These are phyloP conservation scores for Monoraphidium neglectum DNA, from an alignment of 139 green algal genomes.

Conservation along the genomic window DNA sequence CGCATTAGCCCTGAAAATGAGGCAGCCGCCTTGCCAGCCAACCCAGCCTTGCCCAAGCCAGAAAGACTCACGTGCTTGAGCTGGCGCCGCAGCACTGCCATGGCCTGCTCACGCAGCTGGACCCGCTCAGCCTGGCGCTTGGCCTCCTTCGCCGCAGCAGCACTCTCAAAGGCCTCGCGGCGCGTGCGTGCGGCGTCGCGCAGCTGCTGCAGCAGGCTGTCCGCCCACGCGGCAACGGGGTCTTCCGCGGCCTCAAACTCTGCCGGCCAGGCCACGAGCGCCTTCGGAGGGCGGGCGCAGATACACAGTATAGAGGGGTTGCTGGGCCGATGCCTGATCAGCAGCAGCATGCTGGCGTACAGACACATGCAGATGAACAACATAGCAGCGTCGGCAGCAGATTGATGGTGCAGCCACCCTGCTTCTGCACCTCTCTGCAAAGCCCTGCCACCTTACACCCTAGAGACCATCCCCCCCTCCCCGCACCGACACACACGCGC, in stretches of 20 bases:
- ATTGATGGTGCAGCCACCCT: too few species aligned
- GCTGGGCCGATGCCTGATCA: too few species aligned
- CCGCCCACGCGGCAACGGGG: constrained; percentile 32
- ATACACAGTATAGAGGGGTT: too few species aligned
- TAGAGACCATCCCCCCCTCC: background rate
- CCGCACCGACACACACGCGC: background rate
- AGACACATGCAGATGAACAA: too few species aligned
- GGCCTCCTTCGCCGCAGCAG: constrained; percentile 12
- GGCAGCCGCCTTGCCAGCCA: too few species aligned
- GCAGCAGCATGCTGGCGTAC: too few species aligned
- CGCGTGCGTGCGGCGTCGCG: constrained; percentile 24
- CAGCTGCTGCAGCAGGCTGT: constrained; percentile 60
- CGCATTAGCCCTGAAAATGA: too few species aligned
- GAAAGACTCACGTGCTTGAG: constrained; percentile 79
- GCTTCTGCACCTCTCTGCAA: too few species aligned
- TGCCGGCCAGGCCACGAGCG: background rate
- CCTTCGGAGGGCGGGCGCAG: too few species aligned
- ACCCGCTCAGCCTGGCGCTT: constrained; percentile 32
- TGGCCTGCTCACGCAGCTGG: constrained; percentile 38
- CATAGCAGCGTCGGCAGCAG: too few species aligned
- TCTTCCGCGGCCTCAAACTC: background rate
- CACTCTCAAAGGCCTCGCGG: constrained; percentile 22
- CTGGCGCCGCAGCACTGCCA: constrained; percentile 57
- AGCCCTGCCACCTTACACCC: too few species aligned
- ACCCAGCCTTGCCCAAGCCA: too few species aligned